Evolutionary conservation across 78 protist species (phyloP).

Genomic region (Emiliania huxleyi): DNA sequence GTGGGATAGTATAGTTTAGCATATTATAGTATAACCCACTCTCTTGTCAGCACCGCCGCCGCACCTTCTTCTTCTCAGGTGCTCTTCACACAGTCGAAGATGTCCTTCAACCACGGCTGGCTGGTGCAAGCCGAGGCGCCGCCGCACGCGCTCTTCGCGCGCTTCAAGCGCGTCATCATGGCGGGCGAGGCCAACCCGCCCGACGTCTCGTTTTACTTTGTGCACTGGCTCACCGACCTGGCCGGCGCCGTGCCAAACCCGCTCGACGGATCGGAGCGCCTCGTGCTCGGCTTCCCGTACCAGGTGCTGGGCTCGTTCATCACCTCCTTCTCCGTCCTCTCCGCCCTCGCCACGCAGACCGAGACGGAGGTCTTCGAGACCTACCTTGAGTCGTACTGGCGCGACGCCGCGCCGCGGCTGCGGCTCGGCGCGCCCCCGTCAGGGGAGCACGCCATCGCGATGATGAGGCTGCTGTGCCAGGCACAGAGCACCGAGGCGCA

Average conservation of each 20-base stretch:
- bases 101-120: not conserved
- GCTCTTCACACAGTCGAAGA: not conserved
- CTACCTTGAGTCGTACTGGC: not conserved
- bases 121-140: conserved; percentile 5
- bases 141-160: not conserved
- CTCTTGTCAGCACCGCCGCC: too few species aligned
- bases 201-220: not conserved
- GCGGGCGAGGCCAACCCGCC: not conserved
- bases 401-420: not conserved
- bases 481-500: not conserved
- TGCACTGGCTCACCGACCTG: conserved; percentile 1
- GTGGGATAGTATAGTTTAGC: too few species aligned
- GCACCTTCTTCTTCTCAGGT: too few species aligned
- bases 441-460: not conserved
- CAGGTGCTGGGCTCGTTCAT: not conserved
- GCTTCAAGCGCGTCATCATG: not conserved
- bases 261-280: not conserved
- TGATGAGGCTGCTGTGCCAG: not conserved
- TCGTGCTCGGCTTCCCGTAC: not conserved
- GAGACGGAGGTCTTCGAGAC: not conserved
- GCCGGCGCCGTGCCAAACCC: not conserved
- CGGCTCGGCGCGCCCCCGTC: not conserved
- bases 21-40: too few species aligned
- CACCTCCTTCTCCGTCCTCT: not conserved
- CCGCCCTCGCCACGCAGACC: not conserved